A percentile compares a stretch with the other conserved stretches of the same genome.
These are phyloP conservation scores for Penicillium simplicissimum DNA, from an alignment of 495 filamentous ascomycete genomes.

Conservation along the genomic window DNA sequence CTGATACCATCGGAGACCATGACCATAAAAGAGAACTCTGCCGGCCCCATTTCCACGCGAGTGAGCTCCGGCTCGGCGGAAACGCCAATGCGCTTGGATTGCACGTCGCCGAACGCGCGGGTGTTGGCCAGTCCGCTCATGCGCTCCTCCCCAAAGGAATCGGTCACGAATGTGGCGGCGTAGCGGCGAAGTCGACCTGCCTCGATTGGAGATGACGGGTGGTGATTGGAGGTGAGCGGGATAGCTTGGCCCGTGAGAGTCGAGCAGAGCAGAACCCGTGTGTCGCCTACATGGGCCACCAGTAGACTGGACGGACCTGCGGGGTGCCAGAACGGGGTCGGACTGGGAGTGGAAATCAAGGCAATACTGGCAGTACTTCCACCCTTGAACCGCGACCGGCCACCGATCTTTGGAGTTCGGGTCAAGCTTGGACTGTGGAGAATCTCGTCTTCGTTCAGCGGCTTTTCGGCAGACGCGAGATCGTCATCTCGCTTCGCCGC, in stretches of 20 bases:
- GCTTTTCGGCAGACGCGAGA: constrained; percentile 63
- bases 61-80: constrained; percentile 87
- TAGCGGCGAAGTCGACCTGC: constrained; percentile 80
- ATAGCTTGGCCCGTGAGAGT: constrained; percentile 74
- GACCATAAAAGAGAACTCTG: constrained; percentile 85
- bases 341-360: constrained; percentile 86
- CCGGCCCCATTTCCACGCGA: constrained; percentile 70
- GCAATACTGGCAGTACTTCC: constrained; percentile 88
- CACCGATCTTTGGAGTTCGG: constrained; percentile 62
- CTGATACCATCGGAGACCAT: constrained; percentile 86
- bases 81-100: constrained; percentile 87
- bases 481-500: constrained; percentile 72
- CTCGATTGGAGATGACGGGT: constrained; percentile 83
- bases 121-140: constrained; percentile 93
- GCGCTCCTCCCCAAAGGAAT: constrained; percentile 96
- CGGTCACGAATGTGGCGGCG: constrained; percentile 82
- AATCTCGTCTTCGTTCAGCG: constrained; percentile 79
- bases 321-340: constrained; percentile 94
- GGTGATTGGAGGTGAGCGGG: constrained; percentile 84
- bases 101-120: constrained; percentile 88
- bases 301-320: constrained; percentile 76
- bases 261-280: constrained; percentile 81
- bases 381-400: constrained; percentile 77
- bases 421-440: constrained; percentile 63
- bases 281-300: constrained; percentile 93